A percentile compares a stretch with the other conserved stretches of the same genome.
These are phyloP conservation scores for Ophiostoma montium DNA, from an alignment of 2,329 filamentous ascomycete genomes.

Conservation along the genomic window DNA sequence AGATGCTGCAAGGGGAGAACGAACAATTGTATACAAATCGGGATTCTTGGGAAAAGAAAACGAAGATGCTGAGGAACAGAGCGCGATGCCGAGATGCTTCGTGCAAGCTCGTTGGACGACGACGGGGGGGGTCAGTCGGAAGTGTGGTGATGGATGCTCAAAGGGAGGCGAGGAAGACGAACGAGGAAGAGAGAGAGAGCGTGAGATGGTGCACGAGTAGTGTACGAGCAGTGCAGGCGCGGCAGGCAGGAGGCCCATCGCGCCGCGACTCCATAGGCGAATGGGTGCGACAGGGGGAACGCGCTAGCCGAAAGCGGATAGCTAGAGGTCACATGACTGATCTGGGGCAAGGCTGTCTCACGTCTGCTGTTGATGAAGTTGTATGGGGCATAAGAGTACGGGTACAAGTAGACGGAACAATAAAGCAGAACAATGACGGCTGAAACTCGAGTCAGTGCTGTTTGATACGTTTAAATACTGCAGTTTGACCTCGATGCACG, in stretches of 20 bases:
- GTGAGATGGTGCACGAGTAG: not conserved
- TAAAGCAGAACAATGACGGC: too few species aligned
- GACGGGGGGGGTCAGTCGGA: not conserved
- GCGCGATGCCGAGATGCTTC: not conserved
- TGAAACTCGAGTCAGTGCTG: too few species aligned
- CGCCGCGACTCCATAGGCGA: conserved; percentile 4
- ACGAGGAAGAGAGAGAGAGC: not conserved
- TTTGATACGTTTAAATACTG: too few species aligned
- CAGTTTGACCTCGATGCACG: too few species aligned
- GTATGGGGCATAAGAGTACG: too few species aligned
- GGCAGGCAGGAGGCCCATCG: not conserved
- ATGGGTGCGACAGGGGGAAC: not conserved
- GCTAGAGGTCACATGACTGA: not conserved
- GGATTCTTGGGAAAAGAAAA: conserved; percentile 1
- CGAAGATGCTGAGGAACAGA: not conserved
- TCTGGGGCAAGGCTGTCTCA: too few species aligned
- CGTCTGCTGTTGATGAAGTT: too few species aligned
- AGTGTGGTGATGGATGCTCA: conserved; percentile 1
- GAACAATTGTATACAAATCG: conserved; percentile 8
- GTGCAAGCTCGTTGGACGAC: not conserved
- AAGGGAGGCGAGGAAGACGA: not conserved
- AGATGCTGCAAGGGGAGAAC: conserved; percentile 11
- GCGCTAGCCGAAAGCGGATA: not conserved
- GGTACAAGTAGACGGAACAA: too few species aligned
- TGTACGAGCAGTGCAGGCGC: not conserved